These are phyloP conservation scores for Sechiopsis laciniata DNA, from an alignment of 306 rosid genomes.

Conservation along the genomic window DNA sequence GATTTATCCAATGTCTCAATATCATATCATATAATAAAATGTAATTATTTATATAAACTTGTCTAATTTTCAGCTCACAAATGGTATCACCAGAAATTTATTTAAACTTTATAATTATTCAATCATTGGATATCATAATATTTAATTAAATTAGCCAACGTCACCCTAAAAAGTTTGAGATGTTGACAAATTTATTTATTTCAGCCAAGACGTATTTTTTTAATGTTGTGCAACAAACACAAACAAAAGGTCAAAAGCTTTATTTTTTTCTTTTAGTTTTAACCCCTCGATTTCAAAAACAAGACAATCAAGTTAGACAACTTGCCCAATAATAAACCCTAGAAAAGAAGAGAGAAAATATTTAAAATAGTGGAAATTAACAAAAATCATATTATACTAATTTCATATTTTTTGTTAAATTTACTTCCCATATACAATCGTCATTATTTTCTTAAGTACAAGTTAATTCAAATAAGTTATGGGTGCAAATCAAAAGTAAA, in stretches of 20 bases:
- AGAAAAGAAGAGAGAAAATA: not conserved
- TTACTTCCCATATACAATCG: not conserved
- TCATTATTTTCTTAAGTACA: not conserved
- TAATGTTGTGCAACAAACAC: conserved; percentile 7
- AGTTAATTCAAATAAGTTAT: not conserved
- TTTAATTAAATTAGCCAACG: not conserved
- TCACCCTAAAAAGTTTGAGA: conserved; percentile 18
- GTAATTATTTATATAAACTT: not conserved
- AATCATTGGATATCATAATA: conserved; percentile 1
- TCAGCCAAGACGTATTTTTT: no score
- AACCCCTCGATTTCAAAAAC: not conserved
- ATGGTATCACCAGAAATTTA: conserved; percentile 12
- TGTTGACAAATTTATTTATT: not conserved
- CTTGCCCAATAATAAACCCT: not conserved
- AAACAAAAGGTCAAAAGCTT: conserved; percentile 11
- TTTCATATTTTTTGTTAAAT: not conserved
- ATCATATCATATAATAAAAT: not conserved
- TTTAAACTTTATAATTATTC: not conserved
- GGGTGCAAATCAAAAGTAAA: no score
- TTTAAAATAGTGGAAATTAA: not conserved
- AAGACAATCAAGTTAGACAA: conserved; percentile 14
- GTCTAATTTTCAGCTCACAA: not conserved
- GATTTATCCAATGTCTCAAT: conserved; percentile 16
- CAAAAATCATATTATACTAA: not conserved
- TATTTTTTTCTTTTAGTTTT: not conserved